Percentiles rank a stretch among this genome's conserved stretches.
phyloP scores from a whole-genome alignment of 805 yeast genomes.

The Isabelozyma pseudorhagii region DNA sequence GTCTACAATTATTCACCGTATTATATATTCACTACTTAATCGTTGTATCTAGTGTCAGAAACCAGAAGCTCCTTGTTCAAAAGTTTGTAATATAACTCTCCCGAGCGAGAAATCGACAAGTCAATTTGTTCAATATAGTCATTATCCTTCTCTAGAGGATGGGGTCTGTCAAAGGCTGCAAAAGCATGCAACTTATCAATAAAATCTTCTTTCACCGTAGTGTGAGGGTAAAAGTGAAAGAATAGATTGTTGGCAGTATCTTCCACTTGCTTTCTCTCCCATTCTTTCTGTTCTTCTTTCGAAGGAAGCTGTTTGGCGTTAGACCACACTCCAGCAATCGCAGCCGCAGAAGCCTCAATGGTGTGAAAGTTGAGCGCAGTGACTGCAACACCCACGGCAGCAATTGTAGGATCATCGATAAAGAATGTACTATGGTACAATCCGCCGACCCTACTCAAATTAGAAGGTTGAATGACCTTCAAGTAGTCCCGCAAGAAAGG shows the following conservation, averaged over 20 bases:
- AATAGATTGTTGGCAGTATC: constrained; percentile 15
- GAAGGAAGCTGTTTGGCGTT: constrained; percentile 35
- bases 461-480: constrained; percentile 19
- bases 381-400: constrained; percentile 37
- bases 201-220: constrained; percentile 18
- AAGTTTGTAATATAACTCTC: constrained; percentile 20
- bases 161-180: constrained; percentile 25
- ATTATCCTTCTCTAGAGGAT: constrained; percentile 24
- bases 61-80: constrained; percentile 16
- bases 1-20: no score
- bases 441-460: constrained; percentile 32
- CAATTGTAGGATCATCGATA: constrained; percentile 42
- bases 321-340: constrained; percentile 57
- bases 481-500: constrained; percentile 35
- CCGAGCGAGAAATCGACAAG: constrained; percentile 13
- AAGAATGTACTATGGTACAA: constrained; percentile 37
- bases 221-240: constrained; percentile 34
- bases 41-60: constrained; percentile 12
- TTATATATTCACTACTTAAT: background rate
- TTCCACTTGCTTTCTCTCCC: constrained; percentile 26
- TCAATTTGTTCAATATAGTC: constrained; percentile 21
- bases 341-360: constrained; percentile 52
- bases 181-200: constrained; percentile 22
- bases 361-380: constrained; percentile 47
- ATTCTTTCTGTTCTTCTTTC: constrained; percentile 32